These are phyloP conservation scores for Ustilago cynodontis DNA, from an alignment of 1,284 basidiomycete genomes.

Conservation along the genomic window DNA sequence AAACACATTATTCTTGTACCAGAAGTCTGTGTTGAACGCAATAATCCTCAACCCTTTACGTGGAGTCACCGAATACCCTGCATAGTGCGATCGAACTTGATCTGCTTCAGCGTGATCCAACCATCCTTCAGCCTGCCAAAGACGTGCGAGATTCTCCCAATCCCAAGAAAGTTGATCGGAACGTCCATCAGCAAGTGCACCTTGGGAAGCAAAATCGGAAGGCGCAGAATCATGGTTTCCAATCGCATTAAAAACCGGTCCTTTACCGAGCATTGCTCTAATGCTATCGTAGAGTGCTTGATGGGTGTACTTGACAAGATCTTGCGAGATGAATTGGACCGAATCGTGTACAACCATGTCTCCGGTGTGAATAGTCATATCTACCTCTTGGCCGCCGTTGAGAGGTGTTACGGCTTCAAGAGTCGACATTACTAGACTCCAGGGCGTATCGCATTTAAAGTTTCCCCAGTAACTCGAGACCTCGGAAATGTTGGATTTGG, in stretches of 20 bases:
- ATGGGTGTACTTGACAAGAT: slow-evolving; percentile 66
- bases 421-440: slow-evolving; percentile 76
- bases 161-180: slow-evolving; percentile 65
- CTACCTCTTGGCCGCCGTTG: slow-evolving; percentile 76
- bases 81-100: slow-evolving; percentile 79
- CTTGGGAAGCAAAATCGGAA: slow-evolving; percentile 56
- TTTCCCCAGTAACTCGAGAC: slow-evolving; percentile 66
- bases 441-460: slow-evolving; percentile 77
- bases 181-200: slow-evolving; percentile 57
- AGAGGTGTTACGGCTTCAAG: slow-evolving; percentile 79
- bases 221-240: slow-evolving; percentile 69
- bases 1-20: slow-evolving; percentile 74
- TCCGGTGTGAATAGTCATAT: slow-evolving; percentile 80
- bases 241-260: slow-evolving; percentile 65
- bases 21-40: slow-evolving; percentile 79
- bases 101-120: slow-evolving; percentile 75
- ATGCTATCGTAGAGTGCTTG: slow-evolving; percentile 65
- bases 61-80: slow-evolving; percentile 80
- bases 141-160: slow-evolving; percentile 62
- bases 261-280: slow-evolving; percentile 51
- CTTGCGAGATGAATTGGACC: slow-evolving; percentile 60
- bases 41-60: slow-evolving; percentile 79
- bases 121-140: slow-evolving; percentile 75
- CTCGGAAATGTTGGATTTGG: slow-evolving; percentile 51
- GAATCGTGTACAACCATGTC: slow-evolving; percentile 76